phyloP scores from a whole-genome alignment of 805 yeast genomes.

The Lipomyces chichibuensis region DNA sequence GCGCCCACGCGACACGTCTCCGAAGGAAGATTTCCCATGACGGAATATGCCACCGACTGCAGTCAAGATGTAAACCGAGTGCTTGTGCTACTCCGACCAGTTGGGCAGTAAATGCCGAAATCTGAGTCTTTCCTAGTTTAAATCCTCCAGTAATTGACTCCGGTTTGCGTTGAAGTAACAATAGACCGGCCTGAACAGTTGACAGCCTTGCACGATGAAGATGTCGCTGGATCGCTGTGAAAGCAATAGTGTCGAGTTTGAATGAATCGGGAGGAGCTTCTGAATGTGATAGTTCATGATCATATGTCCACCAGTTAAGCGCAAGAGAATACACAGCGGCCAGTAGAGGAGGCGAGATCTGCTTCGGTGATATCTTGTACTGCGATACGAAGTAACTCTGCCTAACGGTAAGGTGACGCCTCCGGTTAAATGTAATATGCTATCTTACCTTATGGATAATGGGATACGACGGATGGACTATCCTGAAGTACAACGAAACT shows the following conservation, averaged over 20 bases:
- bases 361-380: constrained; percentile 28
- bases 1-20: constrained; percentile 41
- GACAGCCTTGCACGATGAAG: constrained; percentile 44
- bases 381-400: constrained; percentile 33
- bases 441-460: constrained; percentile 36
- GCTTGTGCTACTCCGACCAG: constrained; percentile 39
- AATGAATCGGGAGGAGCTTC: constrained; percentile 31
- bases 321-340: constrained; percentile 40
- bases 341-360: constrained; percentile 37
- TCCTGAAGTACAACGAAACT: constrained; percentile 36
- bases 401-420: background rate
- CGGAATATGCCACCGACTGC: constrained; percentile 40
- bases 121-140: constrained; percentile 31
- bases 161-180: constrained; percentile 40
- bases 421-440: background rate
- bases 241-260: constrained; percentile 33
- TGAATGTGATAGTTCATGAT: constrained; percentile 35
- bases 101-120: constrained; percentile 38
- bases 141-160: constrained; percentile 27
- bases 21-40: constrained; percentile 41
- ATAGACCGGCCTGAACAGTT: constrained; percentile 46
- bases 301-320: constrained; percentile 39
- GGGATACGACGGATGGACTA: constrained; percentile 40
- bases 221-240: constrained; percentile 33
- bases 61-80: constrained; percentile 39